Base-by-base conservation (phyloP, 345 rosid species). In the Citrus medica region DNA sequence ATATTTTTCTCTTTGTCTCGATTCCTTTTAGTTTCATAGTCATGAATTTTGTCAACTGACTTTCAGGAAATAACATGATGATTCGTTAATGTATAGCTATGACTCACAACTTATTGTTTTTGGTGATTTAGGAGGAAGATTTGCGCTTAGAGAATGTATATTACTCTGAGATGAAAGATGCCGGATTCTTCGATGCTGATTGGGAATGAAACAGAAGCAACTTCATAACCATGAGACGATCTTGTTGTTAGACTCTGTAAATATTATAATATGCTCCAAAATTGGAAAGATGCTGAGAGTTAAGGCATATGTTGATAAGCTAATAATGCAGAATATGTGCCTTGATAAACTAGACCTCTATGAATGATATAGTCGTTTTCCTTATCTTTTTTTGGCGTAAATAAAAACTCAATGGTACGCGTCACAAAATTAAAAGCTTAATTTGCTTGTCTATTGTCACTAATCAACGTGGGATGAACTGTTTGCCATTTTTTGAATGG, bases 151-250 rank as follows among this genome's bases (percentile, higher is more conserved):
- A 93, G 85, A 91, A 87, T 77, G 93, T 87, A 25, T 90, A 91
- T 89, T 95, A 93, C 88, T 95, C 98, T 4, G 98, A 95, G 83
- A 93, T 93, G 98, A 92, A 92, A 83, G 98, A 95, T 84, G 98
- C 97, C 1, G 98, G 97, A 46, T 93, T 92, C 84, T 95, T 92
- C 63, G 98, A 93, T 71, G 87, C 85, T 28, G 98, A 91, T 35
- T 95, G 98, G 98, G 95, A 91, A 42, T 95, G 87, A 84, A 24
- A 48, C 67, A 40, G 30, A 24, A 37, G 27, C 53, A 59, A 76
- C 25, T 32, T 37, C 28, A 60, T 62, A 53, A 58, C 73, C 13
- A 4, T 9, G 12, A 66, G 14, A 37, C 62, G 5, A 16, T 25
- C 40, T 21, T 25, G 66, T 63, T 33, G 10, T n/a, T n/a, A 42